These are phyloP conservation scores for Aurinia saxatilis DNA, from an alignment of 345 rosid genomes.

Conservation along the genomic window DNA sequence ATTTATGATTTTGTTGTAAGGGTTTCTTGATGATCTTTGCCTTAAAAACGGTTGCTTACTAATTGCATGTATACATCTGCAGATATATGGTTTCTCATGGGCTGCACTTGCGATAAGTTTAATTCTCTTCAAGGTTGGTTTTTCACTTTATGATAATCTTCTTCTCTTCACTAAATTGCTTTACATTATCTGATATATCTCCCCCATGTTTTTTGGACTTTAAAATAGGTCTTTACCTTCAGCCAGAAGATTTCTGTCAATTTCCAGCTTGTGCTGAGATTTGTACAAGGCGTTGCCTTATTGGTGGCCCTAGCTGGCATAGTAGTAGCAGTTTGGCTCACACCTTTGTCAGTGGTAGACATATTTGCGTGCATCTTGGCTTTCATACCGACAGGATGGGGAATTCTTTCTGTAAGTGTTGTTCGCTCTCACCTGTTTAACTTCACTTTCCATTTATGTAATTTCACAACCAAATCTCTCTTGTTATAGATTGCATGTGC, in stretches of 20 bases:
- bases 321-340: conserved; percentile 47
- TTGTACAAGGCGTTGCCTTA: conserved; percentile 76
- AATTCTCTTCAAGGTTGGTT: conserved; percentile 74
- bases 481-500: conserved; percentile 75
- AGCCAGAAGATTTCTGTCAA: conserved; percentile 95
- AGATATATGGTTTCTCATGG: conserved; percentile 94
- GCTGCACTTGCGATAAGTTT: conserved; percentile 54
- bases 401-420: conserved; percentile 73
- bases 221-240: conserved; percentile 80
- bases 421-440: neutral
- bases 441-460: neutral
- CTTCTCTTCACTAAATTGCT: neutral
- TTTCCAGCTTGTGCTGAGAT: conserved; percentile 85
- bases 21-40: too few relatives aligned
- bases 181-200: conserved; percentile 10
- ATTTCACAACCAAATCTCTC: neutral
- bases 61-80: conserved; percentile 3
- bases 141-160: conserved; percentile 2
- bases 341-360: conserved; percentile 46
- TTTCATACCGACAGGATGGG: conserved; percentile 95
- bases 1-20: neutral
- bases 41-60: neutral
- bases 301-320: conserved; percentile 73
- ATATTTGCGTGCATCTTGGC: conserved; percentile 78
- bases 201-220: neutral